Evolutionary conservation across 177 flowering plant genomes (phyloP), one percentile per base, ranked within the genome.

Genomic region (Vitis hybrid): DNA sequence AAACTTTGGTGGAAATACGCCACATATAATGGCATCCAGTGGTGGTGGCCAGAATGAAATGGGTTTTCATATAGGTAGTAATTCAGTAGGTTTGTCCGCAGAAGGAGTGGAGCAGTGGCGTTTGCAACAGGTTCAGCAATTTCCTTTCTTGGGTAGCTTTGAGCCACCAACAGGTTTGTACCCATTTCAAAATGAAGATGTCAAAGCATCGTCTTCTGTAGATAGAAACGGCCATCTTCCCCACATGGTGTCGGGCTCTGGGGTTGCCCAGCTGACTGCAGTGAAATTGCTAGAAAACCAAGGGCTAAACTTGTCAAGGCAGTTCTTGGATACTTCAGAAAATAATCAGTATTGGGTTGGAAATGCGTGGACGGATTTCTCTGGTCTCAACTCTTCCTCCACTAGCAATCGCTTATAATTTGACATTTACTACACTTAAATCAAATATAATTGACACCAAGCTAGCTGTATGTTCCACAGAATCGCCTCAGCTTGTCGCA

Each of bases 301-400:
- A 59, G 68, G 68, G 63, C 47, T 65, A 6, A 79, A 75, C 49
- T 31, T 75, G 8, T 31, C 44, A 8, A 68, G 70, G 60, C 73
- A 60, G 58, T 12, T 51, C 22, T 19, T 68, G 56, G 72, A 66
- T 14, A 18, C 58, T 62, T 63, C 76, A 11, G 73, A 75, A 38
- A 72, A 38, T 51, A 66, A 53, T 55, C 82, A 73, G 50, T 71
- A 24, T 53, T 73, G 77, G 77, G 57, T 63, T 47, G 75, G 77
- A 64, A 71, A 17, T 64, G 11, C 68, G 9, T 78, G 77, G 77
- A 67, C 75, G 6, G 77, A 78, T 74, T 53, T 74, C 67, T 73
- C 81, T 59, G 81, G 75, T 33, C 75, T 78, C 38, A 63, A 66
- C 66, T 78, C 80, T 67, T 70, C 80, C 44, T 55, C 77, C 24